These are phyloP conservation scores for Gnomoniopsis smithogilvyi DNA, from an alignment of 2,329 filamentous ascomycete species.

Conservation along the genomic window DNA sequence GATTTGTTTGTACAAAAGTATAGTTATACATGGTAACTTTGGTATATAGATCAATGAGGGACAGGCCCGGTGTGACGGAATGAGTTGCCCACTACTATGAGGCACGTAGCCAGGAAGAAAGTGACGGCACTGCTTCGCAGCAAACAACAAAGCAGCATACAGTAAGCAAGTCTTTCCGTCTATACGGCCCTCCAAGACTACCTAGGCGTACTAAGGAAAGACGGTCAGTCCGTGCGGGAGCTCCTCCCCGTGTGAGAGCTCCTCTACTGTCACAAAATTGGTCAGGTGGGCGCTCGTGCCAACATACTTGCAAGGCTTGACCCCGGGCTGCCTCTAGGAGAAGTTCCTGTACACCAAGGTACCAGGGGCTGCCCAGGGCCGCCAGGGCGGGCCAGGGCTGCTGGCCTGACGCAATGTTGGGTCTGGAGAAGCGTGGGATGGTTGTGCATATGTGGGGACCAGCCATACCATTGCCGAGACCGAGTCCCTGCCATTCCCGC, in stretches of 20 bases:
- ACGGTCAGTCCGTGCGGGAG: background rate
- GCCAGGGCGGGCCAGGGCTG: background rate
- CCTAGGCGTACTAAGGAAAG: background rate
- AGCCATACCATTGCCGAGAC: background rate
- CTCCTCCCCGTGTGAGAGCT: background rate
- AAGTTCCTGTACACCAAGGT: constrained; percentile 13
- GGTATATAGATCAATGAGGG: no score
- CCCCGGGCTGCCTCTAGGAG: background rate
- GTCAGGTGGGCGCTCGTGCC: constrained; percentile 8
- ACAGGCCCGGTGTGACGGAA: no score
- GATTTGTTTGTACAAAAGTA: no score
- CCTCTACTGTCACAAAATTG: background rate
- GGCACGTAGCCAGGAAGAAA: no score
- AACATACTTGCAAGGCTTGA: background rate
- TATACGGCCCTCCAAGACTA: no score
- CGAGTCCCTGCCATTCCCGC: background rate
- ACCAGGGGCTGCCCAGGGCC: constrained; percentile 8
- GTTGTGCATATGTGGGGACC: constrained; percentile 14
- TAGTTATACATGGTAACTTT: no score
- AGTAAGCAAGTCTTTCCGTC: no score
- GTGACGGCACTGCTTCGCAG: no score
- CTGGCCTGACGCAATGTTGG: constrained; percentile 18
- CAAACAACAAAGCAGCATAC: no score
- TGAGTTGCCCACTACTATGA: no score
- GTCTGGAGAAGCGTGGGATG: constrained; percentile 20